A percentile compares a stretch with the other conserved stretches of the same genome.
These are phyloP conservation scores for Candida hispaniensis DNA, from an alignment of 805 yeast genomes.

Conservation along the genomic window DNA sequence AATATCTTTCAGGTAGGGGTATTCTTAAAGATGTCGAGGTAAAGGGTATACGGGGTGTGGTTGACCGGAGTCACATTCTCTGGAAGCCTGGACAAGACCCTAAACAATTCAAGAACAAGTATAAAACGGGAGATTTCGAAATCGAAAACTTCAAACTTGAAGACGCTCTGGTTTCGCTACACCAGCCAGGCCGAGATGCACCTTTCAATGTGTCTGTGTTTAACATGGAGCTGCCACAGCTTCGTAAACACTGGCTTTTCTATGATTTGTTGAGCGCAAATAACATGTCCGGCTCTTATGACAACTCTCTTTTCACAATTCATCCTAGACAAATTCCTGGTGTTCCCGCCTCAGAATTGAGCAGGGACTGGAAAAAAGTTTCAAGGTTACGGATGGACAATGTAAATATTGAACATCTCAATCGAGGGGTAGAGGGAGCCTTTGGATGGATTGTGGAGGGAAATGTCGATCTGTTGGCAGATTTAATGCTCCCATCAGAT, in stretches of 20 bases:
- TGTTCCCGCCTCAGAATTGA: constrained; percentile 21
- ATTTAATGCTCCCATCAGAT: constrained; percentile 67
- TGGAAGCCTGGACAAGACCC: constrained; percentile 83
- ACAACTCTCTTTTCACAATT: constrained; percentile 83
- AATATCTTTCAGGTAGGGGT: constrained; percentile 88
- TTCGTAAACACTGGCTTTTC: constrained; percentile 89
- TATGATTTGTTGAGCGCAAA: constrained; percentile 79
- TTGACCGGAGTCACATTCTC: constrained; percentile 77
- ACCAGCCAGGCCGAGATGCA: constrained; percentile 62
- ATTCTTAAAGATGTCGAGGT: constrained; percentile 70
- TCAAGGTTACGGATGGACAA: constrained; percentile 79
- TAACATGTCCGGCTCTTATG: constrained; percentile 82
- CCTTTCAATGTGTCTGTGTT: constrained; percentile 84
- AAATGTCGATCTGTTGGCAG: constrained; percentile 87
- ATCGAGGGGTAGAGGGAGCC: constrained; percentile 79
- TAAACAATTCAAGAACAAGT: constrained; percentile 59
- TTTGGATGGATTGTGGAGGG: constrained; percentile 96
- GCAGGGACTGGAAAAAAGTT: constrained; percentile 42
- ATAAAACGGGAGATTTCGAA: constrained; percentile 86
- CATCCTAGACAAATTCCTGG: constrained; percentile 55
- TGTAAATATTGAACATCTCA: constrained; percentile 76
- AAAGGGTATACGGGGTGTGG: constrained; percentile 81
- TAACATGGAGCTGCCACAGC: constrained; percentile 64
- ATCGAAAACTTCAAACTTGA: constrained; percentile 71
- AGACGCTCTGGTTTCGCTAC: constrained; percentile 71